These are phyloP conservation scores for Tylopilus rubrobrunneus DNA, from an alignment of 768 basidiomycete genomes.

Conservation along the genomic window DNA sequence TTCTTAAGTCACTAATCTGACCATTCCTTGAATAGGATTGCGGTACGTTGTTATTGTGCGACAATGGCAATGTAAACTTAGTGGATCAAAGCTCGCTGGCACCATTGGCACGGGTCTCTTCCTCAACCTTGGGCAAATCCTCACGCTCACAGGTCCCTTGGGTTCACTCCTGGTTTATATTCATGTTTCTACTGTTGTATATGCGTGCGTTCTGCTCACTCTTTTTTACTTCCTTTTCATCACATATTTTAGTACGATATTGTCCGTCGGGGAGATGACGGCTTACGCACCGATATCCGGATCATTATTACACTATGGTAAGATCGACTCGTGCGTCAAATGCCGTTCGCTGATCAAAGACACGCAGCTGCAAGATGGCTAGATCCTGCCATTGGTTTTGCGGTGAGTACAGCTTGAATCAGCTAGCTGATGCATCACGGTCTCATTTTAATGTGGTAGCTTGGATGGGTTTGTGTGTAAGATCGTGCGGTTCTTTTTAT, in stretches of 20 bases:
- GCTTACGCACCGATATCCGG: conserved; percentile 28
- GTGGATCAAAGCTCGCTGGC: conserved; percentile 23
- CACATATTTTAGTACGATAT: conserved; percentile 20
- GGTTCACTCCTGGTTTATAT: conserved; percentile 29
- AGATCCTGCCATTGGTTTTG: conserved; percentile 31
- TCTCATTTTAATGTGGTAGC: conserved; percentile 6
- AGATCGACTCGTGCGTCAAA: background rate
- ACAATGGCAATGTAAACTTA: background rate
- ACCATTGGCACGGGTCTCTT: conserved; percentile 31
- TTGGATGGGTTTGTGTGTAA: conserved; percentile 21
- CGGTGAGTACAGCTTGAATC: conserved; percentile 15
- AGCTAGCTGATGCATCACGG: no score
- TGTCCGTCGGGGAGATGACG: conserved; percentile 30
- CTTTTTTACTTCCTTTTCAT: background rate
- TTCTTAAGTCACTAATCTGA: background rate
- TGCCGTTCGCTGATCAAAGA: background rate
- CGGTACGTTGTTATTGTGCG: conserved; percentile 10
- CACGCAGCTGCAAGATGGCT: conserved; percentile 29
- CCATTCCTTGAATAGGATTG: conserved; percentile 9
- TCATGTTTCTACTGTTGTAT: conserved; percentile 26
- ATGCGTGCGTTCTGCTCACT: conserved; percentile 15
- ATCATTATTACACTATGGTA: conserved; percentile 27
- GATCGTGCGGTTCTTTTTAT: background rate
- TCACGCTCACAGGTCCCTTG: conserved; percentile 24
- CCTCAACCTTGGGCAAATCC: conserved; percentile 28